Evolutionary conservation across 305 asterid species (phyloP).

Genomic region (Fraxinus sp.): DNA sequence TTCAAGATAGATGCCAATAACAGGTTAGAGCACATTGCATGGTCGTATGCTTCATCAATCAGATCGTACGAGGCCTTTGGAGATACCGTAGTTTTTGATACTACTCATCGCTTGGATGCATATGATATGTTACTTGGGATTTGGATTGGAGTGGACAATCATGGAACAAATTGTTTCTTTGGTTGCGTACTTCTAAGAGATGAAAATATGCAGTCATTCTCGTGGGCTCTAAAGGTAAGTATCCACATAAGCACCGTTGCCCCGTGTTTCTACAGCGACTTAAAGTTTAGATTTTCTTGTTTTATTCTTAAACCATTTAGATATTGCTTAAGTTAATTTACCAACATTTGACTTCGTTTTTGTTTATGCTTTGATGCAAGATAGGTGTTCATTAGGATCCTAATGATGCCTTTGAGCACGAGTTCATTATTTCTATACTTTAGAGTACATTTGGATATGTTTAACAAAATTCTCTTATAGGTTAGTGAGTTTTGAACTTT

Average conservation of each 20-base stretch:
- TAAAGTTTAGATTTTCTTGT: neutral
- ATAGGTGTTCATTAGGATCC: constrained; percentile 9
- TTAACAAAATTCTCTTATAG: neutral
- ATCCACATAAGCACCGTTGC: constrained; percentile 10
- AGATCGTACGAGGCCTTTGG: constrained; percentile 53
- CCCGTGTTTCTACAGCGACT: neutral
- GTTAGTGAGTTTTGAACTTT: neutral
- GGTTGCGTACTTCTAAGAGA: constrained; percentile 64
- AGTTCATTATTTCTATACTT: neutral
- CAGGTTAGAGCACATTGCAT: constrained; percentile 57
- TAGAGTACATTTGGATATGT: neutral
- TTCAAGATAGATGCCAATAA: constrained; percentile 50
- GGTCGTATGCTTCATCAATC: constrained; percentile 58
- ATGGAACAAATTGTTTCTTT: constrained; percentile 56
- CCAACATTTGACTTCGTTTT: neutral
- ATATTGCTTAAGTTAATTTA: constrained; percentile 14
- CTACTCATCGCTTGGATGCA: constrained; percentile 59
- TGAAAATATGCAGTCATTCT: constrained; percentile 55
- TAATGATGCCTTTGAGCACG: constrained; percentile 4
- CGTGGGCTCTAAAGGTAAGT: constrained; percentile 68
- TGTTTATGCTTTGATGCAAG: neutral
- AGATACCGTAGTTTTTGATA: constrained; percentile 64
- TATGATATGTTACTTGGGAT: constrained; percentile 69
- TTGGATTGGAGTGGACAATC: constrained; percentile 68
- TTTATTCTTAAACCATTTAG: neutral